Base-by-base conservation (phyloP, 441 rosid genomes). In the Populus hybrid region DNA sequence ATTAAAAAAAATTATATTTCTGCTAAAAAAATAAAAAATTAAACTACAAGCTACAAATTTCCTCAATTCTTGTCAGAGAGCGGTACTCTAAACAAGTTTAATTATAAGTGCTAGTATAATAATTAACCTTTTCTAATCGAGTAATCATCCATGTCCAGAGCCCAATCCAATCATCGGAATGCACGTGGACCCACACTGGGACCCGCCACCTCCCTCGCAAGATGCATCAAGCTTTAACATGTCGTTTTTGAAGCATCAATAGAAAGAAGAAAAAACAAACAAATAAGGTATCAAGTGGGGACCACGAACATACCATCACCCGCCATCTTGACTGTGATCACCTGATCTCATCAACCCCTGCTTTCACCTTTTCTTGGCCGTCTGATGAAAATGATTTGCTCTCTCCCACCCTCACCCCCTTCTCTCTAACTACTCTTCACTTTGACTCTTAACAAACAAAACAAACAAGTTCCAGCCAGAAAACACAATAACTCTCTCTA, bases 291-390 rank as follows among this genome's bases (percentile, higher is more conserved):
- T 21, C 46, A 35, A 76, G 76, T 73, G 79, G 85, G 82, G 61
- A 67, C 86, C 81, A 67, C 9, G 18, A 34, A 57, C 71, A 79
- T 78, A 7, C 67, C 76, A 30, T 34, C 83, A 76, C 77, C 50
- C 72, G 70, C 81, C 80, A 64, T 79, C 65, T 38, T 79, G 84
- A 84, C 18, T 26, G 75, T 83, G 84, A 83, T 85, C 54, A 23
- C 75, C 72, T 28, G 59, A 73, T 68, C 67, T 46, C 7, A 11
- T 70, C 67, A 21, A 1, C 18, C 8, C 26, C 26, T 38, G 24
- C 50, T 36, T 72, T 78, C 21, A 34, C 63, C 6, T 35, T 35
- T 35, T 80, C 26, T 78, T 70, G 86, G 85, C 85, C 38, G 42
- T 4, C 30, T 6, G 16, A 67, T 87, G 76, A 73, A 67, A 83